Percentiles rank a stretch among this genome's conserved stretches.
Evolutionary conservation across 768 basidiomycete genomes (phyloP).

Genomic region (Termitomyces sp.): DNA sequence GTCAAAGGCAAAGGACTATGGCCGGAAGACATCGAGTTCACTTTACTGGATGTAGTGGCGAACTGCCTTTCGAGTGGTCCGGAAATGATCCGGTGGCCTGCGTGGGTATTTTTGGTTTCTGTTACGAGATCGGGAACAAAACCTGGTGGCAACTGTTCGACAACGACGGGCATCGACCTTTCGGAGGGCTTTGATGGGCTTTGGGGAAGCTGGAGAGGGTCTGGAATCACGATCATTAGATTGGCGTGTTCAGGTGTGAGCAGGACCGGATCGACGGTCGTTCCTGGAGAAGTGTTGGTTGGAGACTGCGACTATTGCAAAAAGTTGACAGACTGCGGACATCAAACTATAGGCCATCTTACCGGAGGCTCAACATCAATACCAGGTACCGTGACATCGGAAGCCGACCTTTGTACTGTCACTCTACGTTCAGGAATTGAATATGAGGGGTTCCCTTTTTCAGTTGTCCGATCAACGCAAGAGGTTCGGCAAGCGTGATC

Average conservation of each 20-base stretch:
- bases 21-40: not conserved
- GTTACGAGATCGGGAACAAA: constrained; percentile 30
- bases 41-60: not conserved
- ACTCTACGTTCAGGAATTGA: constrained; percentile 20
- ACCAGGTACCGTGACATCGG: constrained; percentile 30
- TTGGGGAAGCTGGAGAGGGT: constrained; percentile 1
- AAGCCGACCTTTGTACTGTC: constrained; percentile 20
- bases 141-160: constrained; percentile 28
- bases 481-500: not conserved
- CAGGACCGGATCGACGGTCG: constrained; percentile 30
- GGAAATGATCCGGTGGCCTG: constrained; percentile 6
- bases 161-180: not conserved
- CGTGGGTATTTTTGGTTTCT: constrained; percentile 1
- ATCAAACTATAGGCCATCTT: constrained; percentile 11
- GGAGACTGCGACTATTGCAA: constrained; percentile 32
- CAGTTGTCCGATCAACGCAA: not conserved
- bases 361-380: constrained; percentile 46
- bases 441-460: constrained; percentile 7
- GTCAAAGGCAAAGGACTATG: not conserved
- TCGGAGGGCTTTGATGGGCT: not conserved
- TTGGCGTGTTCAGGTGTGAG: constrained; percentile 38
- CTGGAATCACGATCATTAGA: constrained; percentile 12
- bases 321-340: not conserved
- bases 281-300: constrained; percentile 25
- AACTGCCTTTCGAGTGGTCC: not conserved